These are phyloP conservation scores for Aureobasidium musti DNA, from an alignment of 2,329 filamentous ascomycete species.

Conservation along the genomic window DNA sequence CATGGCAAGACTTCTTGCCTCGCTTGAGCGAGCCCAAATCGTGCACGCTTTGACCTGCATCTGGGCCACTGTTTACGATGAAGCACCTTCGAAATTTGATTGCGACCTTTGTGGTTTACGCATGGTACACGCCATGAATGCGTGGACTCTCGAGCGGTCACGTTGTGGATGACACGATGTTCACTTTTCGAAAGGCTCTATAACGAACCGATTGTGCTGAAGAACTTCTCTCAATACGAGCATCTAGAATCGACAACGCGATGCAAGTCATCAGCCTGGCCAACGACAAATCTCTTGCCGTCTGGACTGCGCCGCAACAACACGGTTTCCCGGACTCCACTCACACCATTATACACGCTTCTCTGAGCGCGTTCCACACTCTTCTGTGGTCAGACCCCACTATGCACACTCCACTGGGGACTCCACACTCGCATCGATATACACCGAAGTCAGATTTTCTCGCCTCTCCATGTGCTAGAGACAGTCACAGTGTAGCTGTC, in stretches of 20 bases:
- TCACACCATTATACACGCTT: too few relatives aligned
- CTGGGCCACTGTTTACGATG: background rate
- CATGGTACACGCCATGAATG: background rate
- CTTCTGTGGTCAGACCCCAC: conserved; percentile 10
- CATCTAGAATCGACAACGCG: background rate
- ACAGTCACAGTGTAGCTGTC: too few relatives aligned
- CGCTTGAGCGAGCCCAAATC: background rate
- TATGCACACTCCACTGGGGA: background rate
- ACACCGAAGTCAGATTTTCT: background rate
- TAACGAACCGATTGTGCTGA: too few relatives aligned
- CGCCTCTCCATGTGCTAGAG: too few relatives aligned
- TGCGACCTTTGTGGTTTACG: background rate
- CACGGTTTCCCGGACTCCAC: background rate
- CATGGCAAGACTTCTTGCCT: background rate
- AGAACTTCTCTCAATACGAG: too few relatives aligned
- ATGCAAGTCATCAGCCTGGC: background rate
- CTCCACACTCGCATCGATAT: background rate
- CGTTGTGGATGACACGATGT: background rate
- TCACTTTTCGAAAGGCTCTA: background rate
- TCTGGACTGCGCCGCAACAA: background rate
- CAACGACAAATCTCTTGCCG: background rate
- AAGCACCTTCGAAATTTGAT: background rate
- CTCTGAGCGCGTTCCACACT: too few relatives aligned
- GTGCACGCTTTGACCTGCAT: conserved; percentile 15
- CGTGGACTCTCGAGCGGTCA: background rate